Evolutionary conservation across 2,329 filamentous ascomycete species (phyloP).

Genomic region (Sporothrix sp.): DNA sequence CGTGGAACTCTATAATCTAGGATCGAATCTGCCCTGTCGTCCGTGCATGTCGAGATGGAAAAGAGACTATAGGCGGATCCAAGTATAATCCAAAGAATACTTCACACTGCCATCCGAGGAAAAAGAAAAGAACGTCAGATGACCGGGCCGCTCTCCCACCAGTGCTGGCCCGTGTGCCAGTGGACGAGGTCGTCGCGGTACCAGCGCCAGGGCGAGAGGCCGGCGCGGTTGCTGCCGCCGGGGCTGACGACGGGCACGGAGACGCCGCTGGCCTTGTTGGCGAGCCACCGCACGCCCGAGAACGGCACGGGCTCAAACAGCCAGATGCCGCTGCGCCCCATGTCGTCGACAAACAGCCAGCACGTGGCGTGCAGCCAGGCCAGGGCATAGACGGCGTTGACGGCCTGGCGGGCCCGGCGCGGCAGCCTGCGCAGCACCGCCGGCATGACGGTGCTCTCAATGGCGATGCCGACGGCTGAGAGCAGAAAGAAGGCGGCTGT

Average conservation of each 20-base stretch:
- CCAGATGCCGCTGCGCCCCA: constrained; percentile 65
- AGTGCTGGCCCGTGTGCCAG: constrained; percentile 51
- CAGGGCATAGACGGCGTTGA: constrained; percentile 53
- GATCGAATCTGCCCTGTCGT: too few species aligned
- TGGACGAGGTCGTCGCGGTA: constrained; percentile 38
- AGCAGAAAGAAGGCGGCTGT: constrained; percentile 62
- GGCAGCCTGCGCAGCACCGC: constrained; percentile 25
- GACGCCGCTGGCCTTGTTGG: too few species aligned
- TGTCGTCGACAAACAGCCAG: constrained; percentile 62
- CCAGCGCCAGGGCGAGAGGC: constrained; percentile 55
- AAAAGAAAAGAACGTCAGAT: constrained; percentile 17
- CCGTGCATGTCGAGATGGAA: too few species aligned
- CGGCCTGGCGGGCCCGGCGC: constrained; percentile 32
- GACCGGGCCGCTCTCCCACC: constrained; percentile 44
- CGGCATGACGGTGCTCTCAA: constrained; percentile 39
- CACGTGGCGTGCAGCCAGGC: constrained; percentile 61
- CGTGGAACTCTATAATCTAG: too few species aligned
- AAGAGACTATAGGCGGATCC: too few species aligned
- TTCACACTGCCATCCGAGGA: neutral
- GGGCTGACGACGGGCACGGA: constrained; percentile 49
- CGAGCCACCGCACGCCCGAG: constrained; percentile 58
- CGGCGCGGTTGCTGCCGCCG: constrained; percentile 35
- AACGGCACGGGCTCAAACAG: constrained; percentile 73
- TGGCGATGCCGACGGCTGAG: constrained; percentile 54
- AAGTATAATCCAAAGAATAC: too few species aligned